A percentile compares a stretch with the other conserved stretches of the same genome.
Evolutionary conservation across 345 rosid species (phyloP).

Genomic region (Linum lewisii): DNA sequence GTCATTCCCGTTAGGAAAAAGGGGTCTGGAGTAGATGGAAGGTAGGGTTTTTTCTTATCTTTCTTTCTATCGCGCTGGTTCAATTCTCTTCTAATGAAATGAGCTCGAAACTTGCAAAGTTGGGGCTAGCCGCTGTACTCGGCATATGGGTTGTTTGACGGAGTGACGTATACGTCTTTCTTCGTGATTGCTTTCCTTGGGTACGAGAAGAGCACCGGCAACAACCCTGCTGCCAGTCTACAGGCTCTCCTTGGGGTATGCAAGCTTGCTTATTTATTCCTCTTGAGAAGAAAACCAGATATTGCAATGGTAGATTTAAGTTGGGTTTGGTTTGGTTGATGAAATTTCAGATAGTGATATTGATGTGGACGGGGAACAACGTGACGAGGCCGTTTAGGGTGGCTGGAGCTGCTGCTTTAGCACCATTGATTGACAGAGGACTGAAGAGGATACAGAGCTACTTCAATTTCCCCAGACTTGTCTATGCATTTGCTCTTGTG

Average conservation of each 20-base stretch:
- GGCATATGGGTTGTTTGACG: constrained; percentile 35
- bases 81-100: too few relatives aligned
- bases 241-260: constrained; percentile 31
- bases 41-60: constrained; percentile 7
- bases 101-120: constrained; percentile 30
- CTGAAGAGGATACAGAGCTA: constrained; percentile 27
- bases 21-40: constrained; percentile 13
- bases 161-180: constrained; percentile 29
- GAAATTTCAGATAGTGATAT: constrained; percentile 23
- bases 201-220: constrained; percentile 32
- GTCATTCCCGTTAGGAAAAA: not conserved
- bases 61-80: too few relatives aligned
- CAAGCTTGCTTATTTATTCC: not conserved
- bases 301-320: too few relatives aligned
- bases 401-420: constrained; percentile 34
- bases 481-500: constrained; percentile 29
- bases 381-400: constrained; percentile 34
- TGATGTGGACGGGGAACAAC: constrained; percentile 40
- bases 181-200: constrained; percentile 32
- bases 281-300: not conserved
- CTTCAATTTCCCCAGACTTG: constrained; percentile 21
- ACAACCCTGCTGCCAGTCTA: constrained; percentile 35
- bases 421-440: constrained; percentile 27
- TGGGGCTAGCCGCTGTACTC: constrained; percentile 36
- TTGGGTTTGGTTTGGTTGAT: too few relatives aligned